Evolutionary conservation across 2,329 filamentous ascomycete species (phyloP).

Genomic region (Didymella keratinophila): DNA sequence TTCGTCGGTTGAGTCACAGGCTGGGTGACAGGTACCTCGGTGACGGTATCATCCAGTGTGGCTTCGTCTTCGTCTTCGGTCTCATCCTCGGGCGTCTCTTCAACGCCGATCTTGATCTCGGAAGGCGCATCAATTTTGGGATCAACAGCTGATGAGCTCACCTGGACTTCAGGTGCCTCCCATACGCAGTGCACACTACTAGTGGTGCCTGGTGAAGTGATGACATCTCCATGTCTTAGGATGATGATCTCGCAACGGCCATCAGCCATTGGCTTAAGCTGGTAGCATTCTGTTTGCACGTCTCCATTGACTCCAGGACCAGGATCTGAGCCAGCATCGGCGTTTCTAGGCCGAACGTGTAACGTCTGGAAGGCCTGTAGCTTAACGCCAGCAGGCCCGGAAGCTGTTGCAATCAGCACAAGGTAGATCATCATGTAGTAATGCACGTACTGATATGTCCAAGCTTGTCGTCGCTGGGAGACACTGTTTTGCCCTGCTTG

Average conservation of each 20-base stretch:
- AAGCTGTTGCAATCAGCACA: slow-evolving; percentile 18
- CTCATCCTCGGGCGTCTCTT: slow-evolving; percentile 26
- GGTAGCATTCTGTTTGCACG: slow-evolving; percentile 14
- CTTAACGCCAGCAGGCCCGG: slow-evolving; percentile 33
- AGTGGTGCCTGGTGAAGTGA: slow-evolving; percentile 25
- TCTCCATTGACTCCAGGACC: too few relatives aligned
- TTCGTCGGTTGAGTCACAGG: slow-evolving; percentile 22
- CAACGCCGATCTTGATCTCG: slow-evolving; percentile 7
- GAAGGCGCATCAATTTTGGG: slow-evolving; percentile 8
- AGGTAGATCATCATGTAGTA: too few relatives aligned
- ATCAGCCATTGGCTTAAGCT: slow-evolving; percentile 28
- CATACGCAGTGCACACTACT: slow-evolving; percentile 28
- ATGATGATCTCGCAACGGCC: slow-evolving; percentile 37
- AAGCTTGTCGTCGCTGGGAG: slow-evolving; percentile 18
- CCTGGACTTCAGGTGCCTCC: slow-evolving; percentile 38
- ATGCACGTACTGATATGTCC: slow-evolving; percentile 27
- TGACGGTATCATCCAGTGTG: slow-evolving; percentile 29
- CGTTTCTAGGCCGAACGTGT: slow-evolving; percentile 24
- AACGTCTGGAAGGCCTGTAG: slow-evolving; percentile 37
- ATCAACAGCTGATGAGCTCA: slow-evolving; percentile 42
- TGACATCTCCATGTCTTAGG: slow-evolving; percentile 38
- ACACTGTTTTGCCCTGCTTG: background rate
- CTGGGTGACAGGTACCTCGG: slow-evolving; percentile 28
- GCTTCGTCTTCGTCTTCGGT: slow-evolving; percentile 36
- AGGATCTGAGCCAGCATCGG: too few relatives aligned